phyloP scores from a whole-genome alignment of 768 basidiomycete species.

The Mycena olivaceomarginata region DNA sequence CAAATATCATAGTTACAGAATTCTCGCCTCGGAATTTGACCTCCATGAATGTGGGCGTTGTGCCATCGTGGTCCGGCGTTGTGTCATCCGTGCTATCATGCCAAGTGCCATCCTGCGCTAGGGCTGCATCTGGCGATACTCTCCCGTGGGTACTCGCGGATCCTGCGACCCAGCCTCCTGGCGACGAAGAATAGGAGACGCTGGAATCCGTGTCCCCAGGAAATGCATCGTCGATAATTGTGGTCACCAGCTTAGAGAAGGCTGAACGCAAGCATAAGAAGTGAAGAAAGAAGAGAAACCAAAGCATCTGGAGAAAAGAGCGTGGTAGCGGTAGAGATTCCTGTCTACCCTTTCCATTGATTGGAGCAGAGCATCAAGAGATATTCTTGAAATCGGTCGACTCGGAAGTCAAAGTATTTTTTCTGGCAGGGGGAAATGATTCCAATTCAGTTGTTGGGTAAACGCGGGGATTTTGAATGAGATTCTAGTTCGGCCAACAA shows the following conservation, averaged over 20 bases:
- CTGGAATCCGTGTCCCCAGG: slow-evolving; percentile 17
- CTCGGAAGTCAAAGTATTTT: no score
- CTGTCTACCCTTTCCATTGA: neutral
- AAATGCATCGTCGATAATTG: slow-evolving; percentile 29
- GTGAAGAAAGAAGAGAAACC: neutral
- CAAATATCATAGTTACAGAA: neutral
- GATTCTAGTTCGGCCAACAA: no score
- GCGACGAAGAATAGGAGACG: slow-evolving; percentile 7
- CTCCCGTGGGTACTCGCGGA: slow-evolving; percentile 8
- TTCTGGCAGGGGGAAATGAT: no score
- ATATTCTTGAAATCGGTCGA: no score
- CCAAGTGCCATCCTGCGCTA: slow-evolving; percentile 11
- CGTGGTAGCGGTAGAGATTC: neutral
- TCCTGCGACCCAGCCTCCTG: neutral
- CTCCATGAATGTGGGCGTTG: slow-evolving; percentile 27
- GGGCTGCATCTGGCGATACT: slow-evolving; percentile 5
- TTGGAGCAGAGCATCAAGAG: neutral
- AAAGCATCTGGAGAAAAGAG: slow-evolving; percentile 13
- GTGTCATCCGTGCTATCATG: slow-evolving; percentile 34
- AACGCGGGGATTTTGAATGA: no score
- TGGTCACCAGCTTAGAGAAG: slow-evolving; percentile 22
- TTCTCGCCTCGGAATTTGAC: slow-evolving; percentile 24
- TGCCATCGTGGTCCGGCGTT: slow-evolving; percentile 27
- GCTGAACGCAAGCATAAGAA: neutral
- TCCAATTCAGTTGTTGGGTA: no score